Evolutionary conservation across 2,329 filamentous ascomycete species (phyloP), one percentile per base, ranked within the genome.

Genomic region (Aspergillus viridinutans): DNA sequence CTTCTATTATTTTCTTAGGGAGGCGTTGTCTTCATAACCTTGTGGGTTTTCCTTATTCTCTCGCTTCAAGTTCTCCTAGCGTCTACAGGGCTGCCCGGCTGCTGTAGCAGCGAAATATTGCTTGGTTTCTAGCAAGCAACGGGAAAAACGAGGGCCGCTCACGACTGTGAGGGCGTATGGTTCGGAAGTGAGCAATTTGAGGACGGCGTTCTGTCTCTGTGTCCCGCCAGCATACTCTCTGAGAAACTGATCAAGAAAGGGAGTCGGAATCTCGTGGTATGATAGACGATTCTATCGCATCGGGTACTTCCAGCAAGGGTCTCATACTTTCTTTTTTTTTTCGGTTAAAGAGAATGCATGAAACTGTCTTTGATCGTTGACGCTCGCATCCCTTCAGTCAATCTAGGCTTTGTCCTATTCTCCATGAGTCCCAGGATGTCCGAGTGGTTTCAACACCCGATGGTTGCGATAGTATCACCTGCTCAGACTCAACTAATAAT

Each of bases 1-100:
- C 70, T 72, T 74, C 71, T 68, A 63, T 55, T 60, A 50, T 71
- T 73, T 73, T 70, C 71, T 69, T 73, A 74, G 72, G 72, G 72
- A 75, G 73, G 73, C 73, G 73, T 75, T 75, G 69, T 74, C 68
- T 73, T 73, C 69, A 74, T 74, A 68, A 72, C 68, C 68, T 70
- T 67, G 67, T 67, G 70, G 68, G 68, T 65, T 69, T 72, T 70
- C 68, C 61, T 66, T 65, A 21, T 47, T 67, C 63, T 64, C 58
- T 61, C 58, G 61, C 64, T 63, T 64, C 60, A 60, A 60, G 59
- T 57, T 65, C 62, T 61, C 55, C 61, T 66, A 62, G 58, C 59
- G 61, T 60, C 63, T 51, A 57, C 58, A 52, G 58, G 58, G 58
- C 58, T 54, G 56, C 56, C 66, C 63, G 65, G 67, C 69, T 62